These are phyloP conservation scores for Mycosphaerelloides madeirae DNA, from an alignment of 2,329 filamentous ascomycete species.

Conservation along the genomic window DNA sequence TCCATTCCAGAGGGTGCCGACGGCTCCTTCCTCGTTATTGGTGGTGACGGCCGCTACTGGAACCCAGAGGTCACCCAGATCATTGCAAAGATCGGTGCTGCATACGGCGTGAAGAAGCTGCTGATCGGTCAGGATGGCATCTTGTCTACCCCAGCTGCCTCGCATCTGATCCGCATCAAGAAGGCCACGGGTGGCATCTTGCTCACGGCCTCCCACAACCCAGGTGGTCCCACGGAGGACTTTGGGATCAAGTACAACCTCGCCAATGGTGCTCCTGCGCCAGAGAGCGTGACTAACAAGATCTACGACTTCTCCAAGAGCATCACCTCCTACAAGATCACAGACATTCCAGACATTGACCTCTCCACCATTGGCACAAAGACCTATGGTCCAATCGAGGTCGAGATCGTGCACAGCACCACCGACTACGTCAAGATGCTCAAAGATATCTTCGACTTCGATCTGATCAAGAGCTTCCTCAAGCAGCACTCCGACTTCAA, in stretches of 20 bases:
- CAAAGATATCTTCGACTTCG: conserved; percentile 98
- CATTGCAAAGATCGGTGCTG: conserved; percentile 94
- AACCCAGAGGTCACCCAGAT: conserved; percentile 95
- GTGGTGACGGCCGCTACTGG: conserved; percentile 94
- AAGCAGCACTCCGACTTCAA: conserved; percentile 84
- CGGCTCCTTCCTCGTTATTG: conserved; percentile 88
- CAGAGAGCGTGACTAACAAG: conserved; percentile 95
- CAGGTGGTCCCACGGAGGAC: conserved; percentile 92
- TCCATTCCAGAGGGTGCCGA: conserved; percentile 93
- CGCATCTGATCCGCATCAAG: conserved; percentile 89
- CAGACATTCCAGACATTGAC: conserved; percentile 81
- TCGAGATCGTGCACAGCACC: conserved; percentile 91
- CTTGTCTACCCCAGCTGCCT: conserved; percentile 91
- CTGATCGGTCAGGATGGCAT: conserved; percentile 95
- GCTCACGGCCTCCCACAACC: conserved; percentile 96
- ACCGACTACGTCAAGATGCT: conserved; percentile 91
- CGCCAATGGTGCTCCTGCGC: conserved; percentile 89
- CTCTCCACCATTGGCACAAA: conserved; percentile 75
- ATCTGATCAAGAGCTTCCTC: conserved; percentile 92
- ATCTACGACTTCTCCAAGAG: conserved; percentile 90
- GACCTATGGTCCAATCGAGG: conserved; percentile 80
- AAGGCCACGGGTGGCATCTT: conserved; percentile 96
- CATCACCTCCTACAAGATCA: conserved; percentile 86
- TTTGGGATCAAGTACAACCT: conserved; percentile 99
- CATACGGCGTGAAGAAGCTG: conserved; percentile 98